Percentiles rank a stretch among this genome's conserved stretches.
Evolutionary conservation across 306 rosid genomes (phyloP).

Genomic region (Quercus engelmannii): DNA sequence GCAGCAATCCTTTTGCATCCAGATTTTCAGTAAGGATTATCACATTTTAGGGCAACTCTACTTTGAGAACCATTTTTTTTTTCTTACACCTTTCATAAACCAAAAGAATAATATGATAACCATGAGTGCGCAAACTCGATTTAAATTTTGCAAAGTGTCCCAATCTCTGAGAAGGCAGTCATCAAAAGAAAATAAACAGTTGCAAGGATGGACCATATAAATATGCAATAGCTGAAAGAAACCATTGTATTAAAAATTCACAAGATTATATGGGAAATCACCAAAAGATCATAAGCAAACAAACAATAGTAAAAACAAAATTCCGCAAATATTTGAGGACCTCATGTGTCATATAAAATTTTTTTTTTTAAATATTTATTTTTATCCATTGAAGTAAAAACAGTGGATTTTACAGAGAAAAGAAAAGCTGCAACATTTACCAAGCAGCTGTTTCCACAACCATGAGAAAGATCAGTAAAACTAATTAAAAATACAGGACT

Average conservation of each 20-base stretch:
- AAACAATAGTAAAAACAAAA: not conserved
- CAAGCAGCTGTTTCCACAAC: no score
- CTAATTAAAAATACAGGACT: no score
- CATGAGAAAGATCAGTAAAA: no score
- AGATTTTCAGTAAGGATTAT: conserved; percentile 65
- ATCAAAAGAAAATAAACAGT: not conserved
- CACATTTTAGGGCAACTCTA: conserved; percentile 73
- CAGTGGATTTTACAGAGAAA: no score
- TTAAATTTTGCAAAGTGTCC: not conserved
- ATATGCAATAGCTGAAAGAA: not conserved
- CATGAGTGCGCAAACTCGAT: not conserved
- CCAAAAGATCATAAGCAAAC: not conserved
- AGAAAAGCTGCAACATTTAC: no score
- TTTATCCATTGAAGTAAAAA: no score
- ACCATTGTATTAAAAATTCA: not conserved
- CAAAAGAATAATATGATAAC: conserved; percentile 13
- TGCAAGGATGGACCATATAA: not conserved
- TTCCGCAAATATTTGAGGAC: not conserved
- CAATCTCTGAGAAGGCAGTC: not conserved
- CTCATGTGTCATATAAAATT: not conserved
- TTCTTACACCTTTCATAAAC: conserved; percentile 26
- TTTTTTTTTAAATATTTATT: no score
- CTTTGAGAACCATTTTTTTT: conserved; percentile 63
- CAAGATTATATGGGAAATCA: not conserved
- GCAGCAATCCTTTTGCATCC: conserved; percentile 60